phyloP scores from a whole-genome alignment of 2,329 filamentous ascomycete genomes.

The Pyricularia sp. region DNA sequence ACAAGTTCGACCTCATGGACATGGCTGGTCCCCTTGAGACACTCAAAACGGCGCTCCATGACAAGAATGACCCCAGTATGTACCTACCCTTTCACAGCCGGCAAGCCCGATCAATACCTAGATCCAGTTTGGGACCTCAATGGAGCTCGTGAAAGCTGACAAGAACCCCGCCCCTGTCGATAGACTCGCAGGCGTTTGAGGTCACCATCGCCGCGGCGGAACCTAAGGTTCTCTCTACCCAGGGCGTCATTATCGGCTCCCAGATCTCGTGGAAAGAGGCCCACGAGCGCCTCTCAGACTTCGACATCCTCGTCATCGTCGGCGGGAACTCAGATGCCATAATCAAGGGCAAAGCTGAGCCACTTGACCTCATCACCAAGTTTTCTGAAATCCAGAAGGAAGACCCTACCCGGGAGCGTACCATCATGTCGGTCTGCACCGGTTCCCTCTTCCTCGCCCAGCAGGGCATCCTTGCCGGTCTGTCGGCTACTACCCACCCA shows the following conservation, averaged over 20 bases:
- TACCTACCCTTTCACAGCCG: slow-evolving; percentile 7
- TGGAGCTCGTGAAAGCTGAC: slow-evolving; percentile 3
- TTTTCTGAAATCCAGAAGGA: slow-evolving; percentile 73
- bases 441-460: slow-evolving; percentile 70
- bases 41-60: slow-evolving; percentile 39
- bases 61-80: slow-evolving; percentile 44
- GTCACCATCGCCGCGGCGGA: slow-evolving; percentile 45
- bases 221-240: slow-evolving; percentile 42
- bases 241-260: slow-evolving; percentile 62
- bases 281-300: slow-evolving; percentile 62
- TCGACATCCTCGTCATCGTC: slow-evolving; percentile 70
- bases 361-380: slow-evolving; percentile 62
- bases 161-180: slow-evolving; percentile 1
- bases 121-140: slow-evolving; percentile 3
- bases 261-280: slow-evolving; percentile 75
- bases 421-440: slow-evolving; percentile 70
- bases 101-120: neutral
- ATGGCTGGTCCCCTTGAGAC: slow-evolving; percentile 46
- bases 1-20: slow-evolving; percentile 51
- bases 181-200: slow-evolving; percentile 49
- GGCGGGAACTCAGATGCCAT: slow-evolving; percentile 59
- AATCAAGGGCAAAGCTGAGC: slow-evolving; percentile 59
- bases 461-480: slow-evolving; percentile 66
- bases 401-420: slow-evolving; percentile 71
- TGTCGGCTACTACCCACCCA: slow-evolving; percentile 75